These are phyloP conservation scores for Geranomyces variabilis DNA, from an alignment of 192 early-diverging fungal genomes.

Conservation along the genomic window DNA sequence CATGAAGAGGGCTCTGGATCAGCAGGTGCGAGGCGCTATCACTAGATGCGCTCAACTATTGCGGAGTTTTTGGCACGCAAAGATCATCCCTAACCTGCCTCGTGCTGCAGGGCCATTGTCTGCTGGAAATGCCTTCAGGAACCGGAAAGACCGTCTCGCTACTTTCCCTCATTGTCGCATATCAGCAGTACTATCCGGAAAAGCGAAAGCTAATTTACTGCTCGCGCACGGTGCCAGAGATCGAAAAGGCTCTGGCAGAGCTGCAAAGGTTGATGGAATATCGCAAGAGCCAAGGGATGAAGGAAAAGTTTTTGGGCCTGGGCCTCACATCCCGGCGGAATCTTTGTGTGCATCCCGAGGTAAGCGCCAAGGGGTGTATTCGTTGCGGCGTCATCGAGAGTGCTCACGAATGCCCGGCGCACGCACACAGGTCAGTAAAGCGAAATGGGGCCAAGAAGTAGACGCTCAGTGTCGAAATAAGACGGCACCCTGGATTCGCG, in stretches of 20 bases:
- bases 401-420: constrained; percentile 12
- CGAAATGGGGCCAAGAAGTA: constrained; percentile 82
- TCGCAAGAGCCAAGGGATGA: constrained; percentile 64
- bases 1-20: constrained; percentile 90
- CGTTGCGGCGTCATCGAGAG: background rate
- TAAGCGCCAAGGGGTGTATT: constrained; percentile 24
- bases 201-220: constrained; percentile 99
- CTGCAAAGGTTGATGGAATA: constrained; percentile 90
- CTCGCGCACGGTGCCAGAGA: constrained; percentile 99
- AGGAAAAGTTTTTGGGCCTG: constrained; percentile 85
- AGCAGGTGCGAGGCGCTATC: constrained; percentile 54
- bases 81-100: background rate
- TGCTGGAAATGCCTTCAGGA: constrained; percentile 99
- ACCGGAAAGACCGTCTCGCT: constrained; percentile 98
- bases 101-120: constrained; percentile 77
- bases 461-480: constrained; percentile 90
- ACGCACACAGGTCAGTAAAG: constrained; percentile 67
- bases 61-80: background rate
- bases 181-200: constrained; percentile 90
- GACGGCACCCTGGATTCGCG: constrained; percentile 93
- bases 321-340: constrained; percentile 94
- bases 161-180: constrained; percentile 92
- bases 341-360: constrained; percentile 87
- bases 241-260: constrained; percentile 98
- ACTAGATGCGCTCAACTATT: too few relatives aligned